Conservation (phyloP, 306 rosid genomes). For the Inga oerstediana region DNA sequence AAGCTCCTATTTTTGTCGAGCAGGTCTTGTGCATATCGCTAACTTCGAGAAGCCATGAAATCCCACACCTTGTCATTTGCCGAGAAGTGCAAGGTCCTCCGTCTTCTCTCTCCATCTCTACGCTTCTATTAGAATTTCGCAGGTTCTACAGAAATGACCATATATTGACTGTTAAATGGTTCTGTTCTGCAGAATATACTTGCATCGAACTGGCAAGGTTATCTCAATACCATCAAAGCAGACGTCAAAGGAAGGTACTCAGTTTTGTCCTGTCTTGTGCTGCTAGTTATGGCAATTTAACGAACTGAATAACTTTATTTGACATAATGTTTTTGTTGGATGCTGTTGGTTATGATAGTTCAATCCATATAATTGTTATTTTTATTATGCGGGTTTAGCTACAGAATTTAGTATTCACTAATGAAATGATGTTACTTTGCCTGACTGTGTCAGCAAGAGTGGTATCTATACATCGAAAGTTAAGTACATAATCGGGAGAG, state of each 20-base stretch:
- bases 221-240: conserved; percentile 78
- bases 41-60: conserved; percentile 45
- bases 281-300: conserved; percentile 3
- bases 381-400: not conserved
- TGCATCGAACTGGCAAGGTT: conserved; percentile 87
- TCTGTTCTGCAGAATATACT: conserved; percentile 61
- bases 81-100: conserved; percentile 79
- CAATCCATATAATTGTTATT: not conserved
- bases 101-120: conserved; percentile 24
- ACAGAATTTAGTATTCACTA: conserved; percentile 15
- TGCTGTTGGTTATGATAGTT: not conserved
- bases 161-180: conserved; percentile 3
- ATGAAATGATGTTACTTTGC: conserved; percentile 29
- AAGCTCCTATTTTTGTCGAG: conserved; percentile 41
- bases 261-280: not conserved
- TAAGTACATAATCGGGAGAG: conserved; percentile 70
- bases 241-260: conserved; percentile 89
- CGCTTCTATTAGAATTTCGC: not conserved
- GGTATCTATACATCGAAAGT: conserved; percentile 73
- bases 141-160: not conserved
- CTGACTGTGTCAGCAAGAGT: conserved; percentile 60
- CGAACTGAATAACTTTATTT: not conserved
- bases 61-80: conserved; percentile 63
- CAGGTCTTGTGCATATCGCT: conserved; percentile 45
- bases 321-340: not conserved